Conservation (phyloP, 148 eudicot genomes). For the Diospyros lotus region DNA sequence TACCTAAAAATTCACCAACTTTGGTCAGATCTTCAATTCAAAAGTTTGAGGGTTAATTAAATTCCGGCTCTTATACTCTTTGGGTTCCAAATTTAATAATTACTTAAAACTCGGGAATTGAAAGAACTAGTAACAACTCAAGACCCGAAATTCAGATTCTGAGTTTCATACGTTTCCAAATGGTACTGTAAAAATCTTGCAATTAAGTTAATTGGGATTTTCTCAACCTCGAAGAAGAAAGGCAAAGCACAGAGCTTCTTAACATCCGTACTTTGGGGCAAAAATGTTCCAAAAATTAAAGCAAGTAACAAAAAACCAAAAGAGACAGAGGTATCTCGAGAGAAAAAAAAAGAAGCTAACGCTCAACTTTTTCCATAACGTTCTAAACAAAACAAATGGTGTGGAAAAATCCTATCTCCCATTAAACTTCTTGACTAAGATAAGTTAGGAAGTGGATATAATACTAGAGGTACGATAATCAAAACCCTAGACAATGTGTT, state of each 20-base stretch:
- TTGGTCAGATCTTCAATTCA: too few species aligned
- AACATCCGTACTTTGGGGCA: background rate
- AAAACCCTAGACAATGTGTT: background rate
- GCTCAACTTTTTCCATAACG: background rate
- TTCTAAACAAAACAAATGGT: background rate
- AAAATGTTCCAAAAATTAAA: background rate
- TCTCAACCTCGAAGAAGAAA: background rate
- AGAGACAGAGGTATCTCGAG: conserved; percentile 11
- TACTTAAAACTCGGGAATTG: too few species aligned
- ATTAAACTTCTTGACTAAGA: too few species aligned
- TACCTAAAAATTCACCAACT: too few species aligned
- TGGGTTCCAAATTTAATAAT: too few species aligned
- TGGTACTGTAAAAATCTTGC: too few species aligned
- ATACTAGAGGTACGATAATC: background rate
- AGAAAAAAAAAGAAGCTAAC: background rate
- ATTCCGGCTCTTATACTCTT: too few species aligned
- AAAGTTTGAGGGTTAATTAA: too few species aligned
- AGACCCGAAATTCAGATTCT: too few species aligned
- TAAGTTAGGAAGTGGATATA: background rate
- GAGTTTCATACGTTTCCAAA: too few species aligned
- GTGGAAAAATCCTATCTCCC: too few species aligned
- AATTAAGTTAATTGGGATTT: background rate
- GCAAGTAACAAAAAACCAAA: conserved; percentile 2
- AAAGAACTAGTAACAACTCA: too few species aligned
- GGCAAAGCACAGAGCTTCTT: background rate